Conservation (phyloP, 768 basidiomycete genomes). For the Mycena vitilis region DNA sequence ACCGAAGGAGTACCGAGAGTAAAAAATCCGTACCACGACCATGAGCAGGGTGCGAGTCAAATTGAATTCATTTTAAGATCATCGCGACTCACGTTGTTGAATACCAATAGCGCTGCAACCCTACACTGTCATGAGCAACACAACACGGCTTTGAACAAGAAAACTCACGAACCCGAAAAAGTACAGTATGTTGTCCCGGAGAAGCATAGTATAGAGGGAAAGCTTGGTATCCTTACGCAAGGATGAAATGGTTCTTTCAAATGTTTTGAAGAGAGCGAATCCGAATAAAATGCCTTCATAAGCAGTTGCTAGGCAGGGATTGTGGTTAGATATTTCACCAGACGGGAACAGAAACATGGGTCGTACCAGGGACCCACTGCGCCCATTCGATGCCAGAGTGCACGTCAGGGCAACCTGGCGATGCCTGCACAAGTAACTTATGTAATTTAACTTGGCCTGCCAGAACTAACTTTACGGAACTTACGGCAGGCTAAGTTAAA, state of each 20-base stretch:
- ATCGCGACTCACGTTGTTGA: slow-evolving; percentile 54
- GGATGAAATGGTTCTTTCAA: slow-evolving; percentile 40
- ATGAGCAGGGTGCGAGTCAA: slow-evolving; percentile 22
- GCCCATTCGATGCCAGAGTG: slow-evolving; percentile 58
- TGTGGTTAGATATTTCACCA: background rate
- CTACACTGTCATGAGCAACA: slow-evolving; percentile 36
- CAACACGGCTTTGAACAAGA: no score
- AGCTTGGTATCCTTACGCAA: slow-evolving; percentile 40
- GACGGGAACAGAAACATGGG: background rate
- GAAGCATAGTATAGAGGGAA: slow-evolving; percentile 49
- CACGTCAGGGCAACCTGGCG: slow-evolving; percentile 49
- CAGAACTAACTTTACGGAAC: no score
- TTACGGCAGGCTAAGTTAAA: no score
- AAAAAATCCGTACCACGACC: slow-evolving; percentile 27
- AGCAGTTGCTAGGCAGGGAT: slow-evolving; percentile 21
- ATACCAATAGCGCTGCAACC: slow-evolving; percentile 51
- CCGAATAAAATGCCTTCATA: slow-evolving; percentile 57
- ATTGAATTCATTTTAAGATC: background rate
- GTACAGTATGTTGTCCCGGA: slow-evolving; percentile 60
- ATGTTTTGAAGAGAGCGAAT: slow-evolving; percentile 52
- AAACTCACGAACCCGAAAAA: slow-evolving; percentile 51
- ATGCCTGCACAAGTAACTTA: no score
- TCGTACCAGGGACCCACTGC: slow-evolving; percentile 56
- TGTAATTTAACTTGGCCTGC: no score
- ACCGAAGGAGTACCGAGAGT: background rate